Base-by-base conservation (phyloP, 495 filamentous ascomycete species). In the Hyaloscypha finlandica region DNA sequence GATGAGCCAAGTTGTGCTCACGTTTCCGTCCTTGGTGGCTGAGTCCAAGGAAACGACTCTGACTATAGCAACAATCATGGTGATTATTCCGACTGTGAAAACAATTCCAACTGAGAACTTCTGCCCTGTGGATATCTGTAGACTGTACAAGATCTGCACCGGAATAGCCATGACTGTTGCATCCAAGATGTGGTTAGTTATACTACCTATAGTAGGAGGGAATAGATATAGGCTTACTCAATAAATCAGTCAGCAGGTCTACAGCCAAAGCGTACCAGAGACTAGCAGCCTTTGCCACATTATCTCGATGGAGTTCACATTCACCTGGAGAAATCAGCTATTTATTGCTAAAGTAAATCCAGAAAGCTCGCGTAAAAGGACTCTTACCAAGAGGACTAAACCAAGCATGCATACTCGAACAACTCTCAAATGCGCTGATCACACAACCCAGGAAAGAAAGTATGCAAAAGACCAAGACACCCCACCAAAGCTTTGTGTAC, bases 211-310 rank as follows among this genome's bases (percentile, higher is more conserved):
- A 37, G 35, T 37, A 12, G 35, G 51, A 39, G 54, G 48, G n/a
- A 37, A 6, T 64, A 22, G 65, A 29, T 6, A 48, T 6, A 30
- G 14, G 16, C 63, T n/a, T 64, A 81, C 77, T 80, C 62, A 80
- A 68, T 52, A 84, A 64, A 64, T 84, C 81, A n/a, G 79, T 80
- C 6, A 79, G 16, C 19, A 82, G 65, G 61, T 83, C 81, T 1
- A 77, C 76, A 0, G 74, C 75, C 31, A 77, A 75, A n/a, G 77
- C 64, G 61, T 71, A 81, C 68, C 81, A 83, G 16, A 83, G 64
- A 68, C 77, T 81, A 31, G 76, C 71, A 42, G 74, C 73, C 33
- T 79, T 76, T 8, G 75, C 76, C 4, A 63, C 67, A 8, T 72
- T 67, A 67, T 83, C 77, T 59, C 76, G 70, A 8, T 66, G 59